Evolutionary conservation across 2,329 filamentous ascomycete species (phyloP).

Genomic region (Fusarium redolens): DNA sequence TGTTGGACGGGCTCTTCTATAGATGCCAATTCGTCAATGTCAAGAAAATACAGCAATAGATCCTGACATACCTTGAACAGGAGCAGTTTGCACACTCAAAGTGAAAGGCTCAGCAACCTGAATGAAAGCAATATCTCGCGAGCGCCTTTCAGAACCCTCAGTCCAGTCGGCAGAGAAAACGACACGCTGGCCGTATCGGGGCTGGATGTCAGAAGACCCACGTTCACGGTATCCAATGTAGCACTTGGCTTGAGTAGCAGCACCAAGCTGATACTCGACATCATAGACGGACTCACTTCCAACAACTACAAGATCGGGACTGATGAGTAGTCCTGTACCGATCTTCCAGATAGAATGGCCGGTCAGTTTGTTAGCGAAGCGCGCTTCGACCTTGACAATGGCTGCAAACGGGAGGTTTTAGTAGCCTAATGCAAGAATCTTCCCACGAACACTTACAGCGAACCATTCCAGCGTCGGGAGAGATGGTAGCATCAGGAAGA

Average conservation of each 20-base stretch:
- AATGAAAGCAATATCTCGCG: conserved; percentile 44
- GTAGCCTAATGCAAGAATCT: neutral
- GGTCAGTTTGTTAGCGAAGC: conserved; percentile 12
- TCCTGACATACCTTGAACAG: neutral
- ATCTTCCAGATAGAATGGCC: conserved; percentile 34
- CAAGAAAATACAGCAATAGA: neutral
- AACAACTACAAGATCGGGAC: conserved; percentile 19
- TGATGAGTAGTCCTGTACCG: conserved; percentile 28
- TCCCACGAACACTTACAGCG: neutral
- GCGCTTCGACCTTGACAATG: conserved; percentile 33
- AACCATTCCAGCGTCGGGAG: neutral
- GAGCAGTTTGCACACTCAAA: neutral
- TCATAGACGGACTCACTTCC: conserved; percentile 39
- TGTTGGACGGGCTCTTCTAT: neutral
- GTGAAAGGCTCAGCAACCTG: conserved; percentile 7
- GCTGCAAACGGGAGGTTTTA: neutral
- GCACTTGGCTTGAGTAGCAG: conserved; percentile 45
- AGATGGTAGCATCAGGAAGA: neutral
- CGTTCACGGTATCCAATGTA: conserved; percentile 48
- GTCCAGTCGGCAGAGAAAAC: conserved; percentile 42
- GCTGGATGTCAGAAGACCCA: neutral
- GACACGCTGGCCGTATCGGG: neutral
- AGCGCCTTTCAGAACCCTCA: conserved; percentile 12
- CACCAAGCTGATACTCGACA: conserved; percentile 32
- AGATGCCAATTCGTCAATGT: neutral